Base-by-base conservation (phyloP, 805 yeast genomes). In the Cyberlindnera nakhonratchasimensis region DNA sequence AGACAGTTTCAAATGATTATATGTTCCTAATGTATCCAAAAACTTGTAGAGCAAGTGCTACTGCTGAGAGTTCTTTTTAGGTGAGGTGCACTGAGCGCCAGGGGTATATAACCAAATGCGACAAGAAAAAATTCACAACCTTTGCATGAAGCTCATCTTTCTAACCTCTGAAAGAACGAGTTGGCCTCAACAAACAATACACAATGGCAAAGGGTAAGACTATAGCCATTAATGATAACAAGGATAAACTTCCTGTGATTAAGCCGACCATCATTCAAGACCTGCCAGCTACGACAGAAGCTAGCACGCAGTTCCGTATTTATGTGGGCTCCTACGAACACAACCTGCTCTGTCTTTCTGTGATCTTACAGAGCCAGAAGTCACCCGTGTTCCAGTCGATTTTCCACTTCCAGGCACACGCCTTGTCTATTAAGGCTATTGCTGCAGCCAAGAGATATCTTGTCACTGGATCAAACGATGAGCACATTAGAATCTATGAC, bases 311-410 rank as follows among this genome's bases (percentile, higher is more conserved):
- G 54, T 84, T 91, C 52, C 74, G 99, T 60, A 80, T 93, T 19
- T 75, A 91, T 54, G 95, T 87, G 11, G 99, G 99, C 20, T 89
- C 97, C 1, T 93, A 93, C 57, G 99, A 93, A 66, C 99, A 93
- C 66, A 87, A 89, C 48, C 65, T 93, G 35, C 67, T 90, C 30
- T 89, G 97, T 69, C 71, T 89, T 13, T 86, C 96, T 2, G 67
- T 87, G 33, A 74, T 81, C n/a, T 54, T 87, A 20, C 75, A 79
- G 2, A 48, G 57, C n/a, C 63, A 51, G 17, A 65, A 64, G 40
- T 69, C 74, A 8, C 81, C 89, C 1, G 71, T 86, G 9, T 93
- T 93, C 67, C 89, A 88, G 34, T 96, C 98, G 3, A 82, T 93
- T 32, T 93, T 93, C 70, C 97, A 93, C 62, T 91, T 93, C 65